Base-by-base conservation (phyloP, 495 filamentous ascomycete genomes). In the Talaromyces trachyspermus region DNA sequence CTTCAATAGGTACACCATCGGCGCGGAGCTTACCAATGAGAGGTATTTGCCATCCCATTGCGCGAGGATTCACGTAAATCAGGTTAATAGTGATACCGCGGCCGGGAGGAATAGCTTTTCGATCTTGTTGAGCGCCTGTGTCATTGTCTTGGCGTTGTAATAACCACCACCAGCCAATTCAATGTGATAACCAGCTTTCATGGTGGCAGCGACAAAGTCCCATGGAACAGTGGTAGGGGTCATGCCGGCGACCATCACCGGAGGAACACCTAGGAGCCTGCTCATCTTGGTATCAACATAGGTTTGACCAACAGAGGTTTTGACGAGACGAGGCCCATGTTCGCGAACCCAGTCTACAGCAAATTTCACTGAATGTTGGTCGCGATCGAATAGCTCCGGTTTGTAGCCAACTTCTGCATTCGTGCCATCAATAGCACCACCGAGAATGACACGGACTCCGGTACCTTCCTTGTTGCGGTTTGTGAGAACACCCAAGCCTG, bases 281-380 rank as follows among this genome's bases (percentile, higher is more conserved):
- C 53, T 69, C 27, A 71, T 49, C 18, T 61, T 62, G 15, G 65
- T 71, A 36, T 66, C 57, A 3, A 71, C 43, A 17, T 43, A 30
- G 2, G 46, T 20, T 15, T 49, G 27, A 5, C 27, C 30, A 5
- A 53, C 46, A 15, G 50, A 36, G 23, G 42, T 46, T 19, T 54
- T 24, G 1, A 39, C 35, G 24, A 68, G 27, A 2, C 56, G 50
- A 26, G 63, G 65, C 12, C 54, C 52, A 48, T 51, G 84, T 60
- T 96, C 89, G 63, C 92, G 91, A 35, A 97, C 89, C 92, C 92
- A 99, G 62, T 99, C 88, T n/a, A 88, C 81, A 22, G 94, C 92
- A 63, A 84, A 97, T 62, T 89, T 94, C 52, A 99, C 87, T 2
- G 92, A 88, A 53, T 95, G 81, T 52, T 90, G 84, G 56, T 97